phyloP scores from a whole-genome alignment of 805 yeast species.

The Ogataea populi-albae region DNA sequence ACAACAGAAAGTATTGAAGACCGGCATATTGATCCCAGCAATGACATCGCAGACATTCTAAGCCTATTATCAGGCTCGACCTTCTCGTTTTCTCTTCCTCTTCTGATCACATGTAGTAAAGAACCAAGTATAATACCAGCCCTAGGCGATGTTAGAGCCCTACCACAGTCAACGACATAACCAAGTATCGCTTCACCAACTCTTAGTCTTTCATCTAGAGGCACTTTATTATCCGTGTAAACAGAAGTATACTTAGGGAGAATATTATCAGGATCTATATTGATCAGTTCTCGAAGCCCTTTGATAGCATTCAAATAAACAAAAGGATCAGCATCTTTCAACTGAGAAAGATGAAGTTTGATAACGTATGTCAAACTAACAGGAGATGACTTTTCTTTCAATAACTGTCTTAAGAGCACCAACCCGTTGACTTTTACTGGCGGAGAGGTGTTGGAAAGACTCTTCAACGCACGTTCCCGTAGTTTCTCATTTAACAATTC shows the following conservation, averaged over 20 bases:
- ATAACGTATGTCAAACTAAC: constrained; percentile 54
- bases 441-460: constrained; percentile 71
- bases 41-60: constrained; percentile 83
- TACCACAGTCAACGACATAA: constrained; percentile 47
- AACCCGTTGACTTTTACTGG: constrained; percentile 90
- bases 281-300: constrained; percentile 62
- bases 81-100: constrained; percentile 1
- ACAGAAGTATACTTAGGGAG: constrained; percentile 11
- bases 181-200: constrained; percentile 79
- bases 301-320: constrained; percentile 82
- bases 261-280: constrained; percentile 35
- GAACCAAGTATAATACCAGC: constrained; percentile 38
- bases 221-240: constrained; percentile 15
- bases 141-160: constrained; percentile 30
- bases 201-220: constrained; percentile 66
- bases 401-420: constrained; percentile 53
- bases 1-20: constrained; percentile 54
- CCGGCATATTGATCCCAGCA: constrained; percentile 70
- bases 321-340: constrained; percentile 81
- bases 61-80: constrained; percentile 49
- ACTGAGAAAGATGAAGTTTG: constrained; percentile 57
- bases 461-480: constrained; percentile 59
- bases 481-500: constrained; percentile 37
- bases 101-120: constrained; percentile 35
- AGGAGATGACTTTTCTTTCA: constrained; percentile 40